Conservation (phyloP, 768 basidiomycete genomes). For the Pluteus cervinus region DNA sequence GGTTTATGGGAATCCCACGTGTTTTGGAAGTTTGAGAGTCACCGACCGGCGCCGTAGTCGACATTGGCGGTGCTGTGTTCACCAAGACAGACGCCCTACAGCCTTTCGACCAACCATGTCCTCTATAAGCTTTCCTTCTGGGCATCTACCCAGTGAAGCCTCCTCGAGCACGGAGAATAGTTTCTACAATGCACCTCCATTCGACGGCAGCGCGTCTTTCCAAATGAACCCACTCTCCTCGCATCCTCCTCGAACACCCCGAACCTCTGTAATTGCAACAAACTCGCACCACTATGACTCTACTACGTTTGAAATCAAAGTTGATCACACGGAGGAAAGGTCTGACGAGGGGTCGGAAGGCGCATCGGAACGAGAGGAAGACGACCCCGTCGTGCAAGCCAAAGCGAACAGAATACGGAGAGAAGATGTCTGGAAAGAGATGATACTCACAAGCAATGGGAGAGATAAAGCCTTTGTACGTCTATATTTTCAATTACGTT, state of each 20-base stretch:
- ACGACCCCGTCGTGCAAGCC: slow-evolving; percentile 36
- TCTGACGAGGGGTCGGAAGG: slow-evolving; percentile 31
- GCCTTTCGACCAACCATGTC: slow-evolving; percentile 41
- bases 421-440: slow-evolving; percentile 77
- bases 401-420: slow-evolving; percentile 42
- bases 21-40: background rate
- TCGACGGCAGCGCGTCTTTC: slow-evolving; percentile 57
- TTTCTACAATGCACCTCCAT: slow-evolving; percentile 57
- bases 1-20: slow-evolving; percentile 2
- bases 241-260: slow-evolving; percentile 69
- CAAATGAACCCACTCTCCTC: slow-evolving; percentile 79
- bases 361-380: slow-evolving; percentile 44
- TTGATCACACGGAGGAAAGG: slow-evolving; percentile 26
- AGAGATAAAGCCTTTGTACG: slow-evolving; percentile 83
- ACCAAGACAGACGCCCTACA: background rate
- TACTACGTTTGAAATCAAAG: slow-evolving; percentile 39
- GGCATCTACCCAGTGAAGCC: no score
- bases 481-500: slow-evolving; percentile 11
- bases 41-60: background rate
- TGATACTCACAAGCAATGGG: slow-evolving; percentile 71
- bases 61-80: background rate
- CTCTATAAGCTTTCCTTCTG: slow-evolving; percentile 56
- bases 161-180: slow-evolving; percentile 37
- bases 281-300: slow-evolving; percentile 21
- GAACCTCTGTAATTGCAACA: background rate